These are phyloP conservation scores for Entrophospora sp. DNA, from an alignment of 192 early-diverging fungal species.

Conservation along the genomic window DNA sequence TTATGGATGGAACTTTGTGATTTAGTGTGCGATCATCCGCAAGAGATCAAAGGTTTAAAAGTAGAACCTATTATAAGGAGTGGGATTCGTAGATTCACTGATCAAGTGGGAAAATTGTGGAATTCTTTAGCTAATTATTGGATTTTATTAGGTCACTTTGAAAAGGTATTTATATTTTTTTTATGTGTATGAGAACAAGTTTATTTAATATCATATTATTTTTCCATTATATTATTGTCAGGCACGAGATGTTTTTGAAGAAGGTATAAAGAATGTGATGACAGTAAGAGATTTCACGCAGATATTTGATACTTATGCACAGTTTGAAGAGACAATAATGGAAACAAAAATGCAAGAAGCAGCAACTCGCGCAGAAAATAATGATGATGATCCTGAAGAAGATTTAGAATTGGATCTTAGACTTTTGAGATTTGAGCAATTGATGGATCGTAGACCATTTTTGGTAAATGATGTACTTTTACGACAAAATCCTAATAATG, in stretches of 20 bases:
- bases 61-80: slow-evolving; percentile 77
- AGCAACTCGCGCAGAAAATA: slow-evolving; percentile 37
- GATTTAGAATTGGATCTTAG: slow-evolving; percentile 72
- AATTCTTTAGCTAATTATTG: slow-evolving; percentile 73
- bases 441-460: slow-evolving; percentile 88
- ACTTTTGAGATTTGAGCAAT: slow-evolving; percentile 75
- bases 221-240: no score
- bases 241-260: slow-evolving; percentile 91
- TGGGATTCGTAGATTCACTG: slow-evolving; percentile 73
- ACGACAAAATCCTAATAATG: slow-evolving; percentile 84
- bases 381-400: slow-evolving; percentile 41
- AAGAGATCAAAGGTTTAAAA: slow-evolving; percentile 54
- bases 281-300: slow-evolving; percentile 89
- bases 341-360: slow-evolving; percentile 63
- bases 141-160: slow-evolving; percentile 66
- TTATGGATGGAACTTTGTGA: slow-evolving; percentile 83
- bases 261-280: slow-evolving; percentile 67
- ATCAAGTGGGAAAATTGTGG: slow-evolving; percentile 86
- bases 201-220: no score
- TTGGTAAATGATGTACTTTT: slow-evolving; percentile 90
- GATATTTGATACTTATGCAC: slow-evolving; percentile 95
- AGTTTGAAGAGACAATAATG: slow-evolving; percentile 80
- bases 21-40: slow-evolving; percentile 66
- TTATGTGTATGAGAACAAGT: no score
- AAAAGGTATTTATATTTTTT: slow-evolving; percentile 37